Base-by-base conservation (phyloP, 1,284 basidiomycete genomes). In the Ceratobasidium sp. region DNA sequence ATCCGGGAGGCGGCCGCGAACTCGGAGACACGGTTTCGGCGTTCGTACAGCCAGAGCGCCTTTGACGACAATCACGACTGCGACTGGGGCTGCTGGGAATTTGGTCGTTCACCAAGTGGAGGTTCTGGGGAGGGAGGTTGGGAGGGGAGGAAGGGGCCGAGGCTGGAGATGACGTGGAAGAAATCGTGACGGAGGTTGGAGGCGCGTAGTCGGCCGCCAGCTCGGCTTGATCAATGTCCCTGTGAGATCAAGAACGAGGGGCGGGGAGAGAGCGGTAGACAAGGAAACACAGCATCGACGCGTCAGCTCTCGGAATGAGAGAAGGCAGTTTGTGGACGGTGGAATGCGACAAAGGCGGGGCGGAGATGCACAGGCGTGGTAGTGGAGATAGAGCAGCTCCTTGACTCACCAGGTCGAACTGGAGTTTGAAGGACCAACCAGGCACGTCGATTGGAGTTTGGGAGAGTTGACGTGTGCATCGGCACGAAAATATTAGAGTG, bases 1-100 rank as follows among this genome's bases (percentile, higher is more conserved):
- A 71, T 6, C 27, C 54, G n/a, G 68, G 68, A n/a, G 68, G 53
- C 6, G 68, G 53, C 19, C 39, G 39, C 8, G 68, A 16, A 19
- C 24, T 31, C 0, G 68, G 43, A 5, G 53, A 59, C 5, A 1
- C 54, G 31, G 27, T 71, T 58, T 14, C 68, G 34, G 13, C 68
- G 51, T 27, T 41, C 37, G 41, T 71, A 71, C 24, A 71, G 41
- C 53, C 53, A 59, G 51, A 34, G 19, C 27, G 53, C 68, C 54
- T 11, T 5, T 41, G 41, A 43, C 14, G 14, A 71, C 29, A 8
- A 69, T 24, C 4, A 19, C 29, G 41, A 59, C 37, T 11, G 54
- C 39, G n/a, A 71, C 39, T 19, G 54, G 34, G 6, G 46, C 54
- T 29, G 48, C 62, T 27, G 54, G 53, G 19, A 54, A 7, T 34